Conservation (phyloP, 768 basidiomycete genomes). For the Lentinus tigrinus region DNA sequence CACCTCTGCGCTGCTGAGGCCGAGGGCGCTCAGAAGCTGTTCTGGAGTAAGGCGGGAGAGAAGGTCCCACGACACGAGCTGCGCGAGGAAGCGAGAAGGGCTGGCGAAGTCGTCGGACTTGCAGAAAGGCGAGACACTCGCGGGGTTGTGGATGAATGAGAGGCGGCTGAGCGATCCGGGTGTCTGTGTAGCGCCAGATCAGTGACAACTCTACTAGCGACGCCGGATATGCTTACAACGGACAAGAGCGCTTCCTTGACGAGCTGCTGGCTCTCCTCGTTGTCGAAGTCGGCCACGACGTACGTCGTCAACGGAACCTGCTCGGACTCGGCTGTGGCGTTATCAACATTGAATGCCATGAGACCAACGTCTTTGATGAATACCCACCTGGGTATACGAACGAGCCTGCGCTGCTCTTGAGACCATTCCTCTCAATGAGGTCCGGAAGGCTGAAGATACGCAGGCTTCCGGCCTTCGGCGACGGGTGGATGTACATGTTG, state of each 20-base stretch:
- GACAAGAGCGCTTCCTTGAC: constrained; percentile 66
- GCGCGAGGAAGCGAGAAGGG: constrained; percentile 47
- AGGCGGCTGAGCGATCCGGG: constrained; percentile 52
- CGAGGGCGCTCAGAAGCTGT: constrained; percentile 41
- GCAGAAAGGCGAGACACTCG: constrained; percentile 18
- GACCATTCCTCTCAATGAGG: constrained; percentile 46
- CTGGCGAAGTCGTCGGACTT: constrained; percentile 21
- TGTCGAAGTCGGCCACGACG: constrained; percentile 79
- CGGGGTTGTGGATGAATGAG: constrained; percentile 78
- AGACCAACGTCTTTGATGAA: constrained; percentile 15
- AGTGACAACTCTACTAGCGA: not conserved
- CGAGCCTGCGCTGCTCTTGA: constrained; percentile 38
- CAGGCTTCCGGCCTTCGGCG: constrained; percentile 43
- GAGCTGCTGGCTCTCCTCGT: constrained; percentile 51
- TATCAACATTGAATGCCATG: too few relatives aligned
- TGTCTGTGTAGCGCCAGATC: constrained; percentile 34
- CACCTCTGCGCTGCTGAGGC: constrained; percentile 19
- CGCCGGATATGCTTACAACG: constrained; percentile 44
- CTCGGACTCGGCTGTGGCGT: constrained; percentile 16
- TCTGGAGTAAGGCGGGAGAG: constrained; percentile 40
- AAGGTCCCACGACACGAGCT: constrained; percentile 42
- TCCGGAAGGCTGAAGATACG: constrained; percentile 56
- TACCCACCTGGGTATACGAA: too few relatives aligned
- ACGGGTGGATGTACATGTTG: constrained; percentile 73
- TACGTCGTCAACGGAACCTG: constrained; percentile 49